Percentiles rank a stretch among this genome's conserved stretches.
Conservation (phyloP, 805 yeast species). For the Pichia californica region DNA sequence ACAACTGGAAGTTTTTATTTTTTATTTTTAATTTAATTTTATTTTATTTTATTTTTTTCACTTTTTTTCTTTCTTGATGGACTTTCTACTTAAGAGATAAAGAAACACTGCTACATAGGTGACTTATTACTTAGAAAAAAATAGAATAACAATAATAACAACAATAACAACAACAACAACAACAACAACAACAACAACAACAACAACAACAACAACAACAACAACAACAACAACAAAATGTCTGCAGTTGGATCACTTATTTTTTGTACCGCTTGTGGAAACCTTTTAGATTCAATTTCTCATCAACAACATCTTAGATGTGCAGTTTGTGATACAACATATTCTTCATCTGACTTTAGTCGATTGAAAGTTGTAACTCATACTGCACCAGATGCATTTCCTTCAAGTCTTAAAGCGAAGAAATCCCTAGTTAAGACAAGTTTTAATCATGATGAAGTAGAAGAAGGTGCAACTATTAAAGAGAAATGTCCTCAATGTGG, state of each 20-base stretch:
- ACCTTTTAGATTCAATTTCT: slow-evolving; percentile 66
- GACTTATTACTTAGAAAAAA: too few relatives aligned
- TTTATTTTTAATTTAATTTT: too few relatives aligned
- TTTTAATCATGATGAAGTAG: slow-evolving; percentile 68
- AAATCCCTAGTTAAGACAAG: slow-evolving; percentile 87
- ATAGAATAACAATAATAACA: too few relatives aligned
- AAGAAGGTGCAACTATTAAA: slow-evolving; percentile 93
- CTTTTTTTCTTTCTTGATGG: too few relatives aligned
- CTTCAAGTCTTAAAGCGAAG: slow-evolving; percentile 73
- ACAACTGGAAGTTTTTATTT: too few relatives aligned
- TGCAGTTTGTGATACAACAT: slow-evolving; percentile 35
- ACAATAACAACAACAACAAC: too few relatives aligned
- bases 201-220: neutral
- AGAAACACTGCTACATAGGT: too few relatives aligned
- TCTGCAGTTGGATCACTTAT: slow-evolving; percentile 93
- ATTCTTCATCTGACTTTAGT: slow-evolving; percentile 48
- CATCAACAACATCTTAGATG: slow-evolving; percentile 25
- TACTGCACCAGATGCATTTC: slow-evolving; percentile 91
- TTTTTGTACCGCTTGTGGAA: slow-evolving; percentile 91
- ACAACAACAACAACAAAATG: slow-evolving; percentile 39
- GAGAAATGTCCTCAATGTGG: slow-evolving; percentile 99
- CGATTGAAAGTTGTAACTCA: slow-evolving; percentile 80
- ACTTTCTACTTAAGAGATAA: too few relatives aligned
- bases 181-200: too few relatives aligned
- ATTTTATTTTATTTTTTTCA: too few relatives aligned